Evolutionary conservation across 1,284 basidiomycete species (phyloP).

Genomic region (Pseudomicrostroma phylloplanum): DNA sequence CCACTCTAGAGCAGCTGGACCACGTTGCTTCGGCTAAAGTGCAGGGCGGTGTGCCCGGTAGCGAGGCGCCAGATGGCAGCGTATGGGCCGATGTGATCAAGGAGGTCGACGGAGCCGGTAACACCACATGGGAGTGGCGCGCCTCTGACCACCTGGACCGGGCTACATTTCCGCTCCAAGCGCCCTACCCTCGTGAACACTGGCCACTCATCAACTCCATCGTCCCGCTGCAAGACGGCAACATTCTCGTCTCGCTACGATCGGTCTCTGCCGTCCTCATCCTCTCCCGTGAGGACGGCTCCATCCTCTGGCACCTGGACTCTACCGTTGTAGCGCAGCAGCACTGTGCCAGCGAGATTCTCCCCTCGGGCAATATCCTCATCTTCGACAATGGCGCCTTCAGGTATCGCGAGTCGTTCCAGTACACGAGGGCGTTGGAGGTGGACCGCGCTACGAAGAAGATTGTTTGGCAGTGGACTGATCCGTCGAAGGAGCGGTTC

Average conservation of each 20-base stretch:
- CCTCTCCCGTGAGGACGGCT: neutral
- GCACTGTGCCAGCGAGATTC: slow-evolving; percentile 2
- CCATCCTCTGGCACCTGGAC: slow-evolving; percentile 7
- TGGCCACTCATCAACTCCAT: slow-evolving; percentile 5
- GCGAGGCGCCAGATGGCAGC: neutral
- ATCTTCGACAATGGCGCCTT: slow-evolving; percentile 6
- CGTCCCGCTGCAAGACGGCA: neutral
- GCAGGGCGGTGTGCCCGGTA: neutral
- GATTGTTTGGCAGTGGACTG: slow-evolving; percentile 4
- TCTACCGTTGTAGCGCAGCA: slow-evolving; percentile 1
- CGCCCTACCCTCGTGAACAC: slow-evolving; percentile 3
- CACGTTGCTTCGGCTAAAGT: neutral
- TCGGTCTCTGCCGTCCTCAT: slow-evolving; percentile 4
- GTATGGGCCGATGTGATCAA: slow-evolving; percentile 4
- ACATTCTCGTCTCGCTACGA: slow-evolving; percentile 1
- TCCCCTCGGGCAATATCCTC: neutral
- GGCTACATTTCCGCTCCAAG: neutral
- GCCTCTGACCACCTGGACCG: slow-evolving; percentile 1
- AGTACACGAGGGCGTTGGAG: slow-evolving; percentile 1
- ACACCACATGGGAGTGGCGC: slow-evolving; percentile 4
- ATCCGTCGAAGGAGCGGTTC: slow-evolving; percentile 1
- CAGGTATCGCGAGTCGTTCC: slow-evolving; percentile 5
- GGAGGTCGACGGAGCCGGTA: neutral
- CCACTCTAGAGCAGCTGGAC: neutral
- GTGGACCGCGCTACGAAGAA: neutral